phyloP scores from a whole-genome alignment of 192 early-diverging fungal species.

The Podila verticillata region DNA sequence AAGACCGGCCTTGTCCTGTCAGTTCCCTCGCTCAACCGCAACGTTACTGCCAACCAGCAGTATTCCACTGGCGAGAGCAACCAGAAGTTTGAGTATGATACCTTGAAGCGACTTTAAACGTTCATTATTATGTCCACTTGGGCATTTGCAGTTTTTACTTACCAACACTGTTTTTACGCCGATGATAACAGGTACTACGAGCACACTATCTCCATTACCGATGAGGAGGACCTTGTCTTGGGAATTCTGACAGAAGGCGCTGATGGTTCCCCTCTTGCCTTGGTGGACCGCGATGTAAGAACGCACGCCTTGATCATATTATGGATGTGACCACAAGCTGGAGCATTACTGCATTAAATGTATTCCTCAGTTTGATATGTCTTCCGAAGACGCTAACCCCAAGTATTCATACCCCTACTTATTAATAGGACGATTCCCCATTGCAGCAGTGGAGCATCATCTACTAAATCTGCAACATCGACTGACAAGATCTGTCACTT shows the following conservation, averaged over 20 bases:
- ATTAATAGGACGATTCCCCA: neutral
- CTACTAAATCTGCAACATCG: neutral
- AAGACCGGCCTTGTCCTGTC: neutral
- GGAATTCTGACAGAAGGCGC: neutral
- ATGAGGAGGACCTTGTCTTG: neutral
- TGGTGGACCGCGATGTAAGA: neutral
- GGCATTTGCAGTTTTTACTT: no score
- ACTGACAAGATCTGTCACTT: no score
- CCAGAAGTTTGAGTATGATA: neutral
- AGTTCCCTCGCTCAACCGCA: neutral
- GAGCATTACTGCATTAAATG: no score
- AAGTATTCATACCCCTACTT: no score
- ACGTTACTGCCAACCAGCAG: neutral
- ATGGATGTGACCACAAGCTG: no score
- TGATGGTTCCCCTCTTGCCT: neutral
- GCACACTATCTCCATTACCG: neutral
- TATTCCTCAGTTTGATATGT: no score
- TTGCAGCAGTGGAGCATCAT: conserved; percentile 2
- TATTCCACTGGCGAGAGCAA: neutral
- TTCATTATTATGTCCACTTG: no score
- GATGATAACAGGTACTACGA: neutral
- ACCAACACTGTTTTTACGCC: no score
- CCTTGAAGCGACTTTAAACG: no score
- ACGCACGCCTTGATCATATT: no score
- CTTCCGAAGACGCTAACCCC: no score